These are phyloP conservation scores for Globisporangium heterothallicum DNA, from an alignment of 352 stramenopile species.

Conservation along the genomic window DNA sequence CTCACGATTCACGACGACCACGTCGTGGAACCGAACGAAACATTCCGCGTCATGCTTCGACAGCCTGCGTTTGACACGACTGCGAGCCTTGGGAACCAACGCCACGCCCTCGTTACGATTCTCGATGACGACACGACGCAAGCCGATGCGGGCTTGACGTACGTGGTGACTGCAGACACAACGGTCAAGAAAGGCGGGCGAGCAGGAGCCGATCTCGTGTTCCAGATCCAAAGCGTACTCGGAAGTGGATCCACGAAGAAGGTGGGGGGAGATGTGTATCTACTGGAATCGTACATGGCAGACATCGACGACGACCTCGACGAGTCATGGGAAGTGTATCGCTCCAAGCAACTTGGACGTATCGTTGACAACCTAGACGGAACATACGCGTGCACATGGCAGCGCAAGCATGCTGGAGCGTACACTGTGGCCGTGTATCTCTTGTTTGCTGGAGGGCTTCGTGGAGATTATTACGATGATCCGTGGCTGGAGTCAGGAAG, in stretches of 20 bases:
- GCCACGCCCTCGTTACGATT: constrained; percentile 62
- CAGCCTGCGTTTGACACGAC: constrained; percentile 18
- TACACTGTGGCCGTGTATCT: constrained; percentile 54
- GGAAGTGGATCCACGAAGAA: constrained; percentile 25
- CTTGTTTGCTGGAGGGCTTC: constrained; percentile 50
- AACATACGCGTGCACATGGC: constrained; percentile 45
- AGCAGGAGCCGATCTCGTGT: constrained; percentile 38
- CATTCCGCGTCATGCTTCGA: constrained; percentile 52
- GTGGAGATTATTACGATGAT: constrained; percentile 63
- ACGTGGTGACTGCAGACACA: constrained; percentile 21
- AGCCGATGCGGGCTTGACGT: constrained; percentile 36
- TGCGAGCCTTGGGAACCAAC: constrained; percentile 53
- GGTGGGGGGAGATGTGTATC: constrained; percentile 20
- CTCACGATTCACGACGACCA: constrained; percentile 92
- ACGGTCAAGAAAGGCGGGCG: constrained; percentile 27
- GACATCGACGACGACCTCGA: constrained; percentile 12
- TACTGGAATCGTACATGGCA: constrained; percentile 36
- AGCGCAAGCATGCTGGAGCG: constrained; percentile 30
- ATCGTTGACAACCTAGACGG: constrained; percentile 27
- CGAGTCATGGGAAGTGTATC: constrained; percentile 13
- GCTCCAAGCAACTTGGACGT: constrained; percentile 13
- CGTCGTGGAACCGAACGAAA: constrained; percentile 55
- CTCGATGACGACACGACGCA: constrained; percentile 49
- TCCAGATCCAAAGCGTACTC: constrained; percentile 50
- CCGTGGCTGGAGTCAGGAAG: constrained; percentile 38